Conservation (phyloP, 257 asterid genomes). For the Misopates orontium region DNA sequence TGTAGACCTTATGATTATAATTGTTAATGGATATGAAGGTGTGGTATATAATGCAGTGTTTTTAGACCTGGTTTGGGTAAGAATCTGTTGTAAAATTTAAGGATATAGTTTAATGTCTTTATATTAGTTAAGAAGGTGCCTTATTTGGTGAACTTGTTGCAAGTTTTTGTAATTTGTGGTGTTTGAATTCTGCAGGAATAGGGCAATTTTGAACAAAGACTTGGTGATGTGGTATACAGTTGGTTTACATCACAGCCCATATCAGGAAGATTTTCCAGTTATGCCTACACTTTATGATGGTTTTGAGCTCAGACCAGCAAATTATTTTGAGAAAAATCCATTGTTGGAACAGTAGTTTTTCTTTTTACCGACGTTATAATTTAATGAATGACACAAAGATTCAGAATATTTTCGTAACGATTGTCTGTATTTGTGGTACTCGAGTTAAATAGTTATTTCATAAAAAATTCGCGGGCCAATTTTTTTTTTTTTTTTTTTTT, state of each 20-base stretch:
- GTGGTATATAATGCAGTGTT: no score
- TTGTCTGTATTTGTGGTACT: neutral
- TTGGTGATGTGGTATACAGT: conserved; percentile 73
- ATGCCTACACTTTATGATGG: conserved; percentile 59
- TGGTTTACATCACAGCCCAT: conserved; percentile 71
- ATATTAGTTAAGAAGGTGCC: no score
- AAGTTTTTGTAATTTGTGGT: neutral
- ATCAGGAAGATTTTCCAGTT: conserved; percentile 69
- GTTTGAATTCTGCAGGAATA: conserved; percentile 41
- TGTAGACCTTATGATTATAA: no score
- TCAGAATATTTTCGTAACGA: conserved; percentile 17
- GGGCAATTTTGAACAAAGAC: conserved; percentile 50
- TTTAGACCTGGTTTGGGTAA: no score
- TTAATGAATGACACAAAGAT: neutral
- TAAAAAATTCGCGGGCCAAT: no score
- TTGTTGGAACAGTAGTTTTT: conserved; percentile 23
- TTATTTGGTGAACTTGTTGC: no score
- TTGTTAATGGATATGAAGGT: no score
- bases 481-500: no score
- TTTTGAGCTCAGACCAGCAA: conserved; percentile 65
- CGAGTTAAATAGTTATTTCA: no score
- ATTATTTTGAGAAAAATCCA: conserved; percentile 64
- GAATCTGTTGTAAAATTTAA: no score
- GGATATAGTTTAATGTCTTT: no score
- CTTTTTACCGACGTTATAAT: neutral